Evolutionary conservation across 2,329 filamentous ascomycete genomes (phyloP), one percentile per base, ranked within the genome.

Genomic region (Ophiostoma piceae): DNA sequence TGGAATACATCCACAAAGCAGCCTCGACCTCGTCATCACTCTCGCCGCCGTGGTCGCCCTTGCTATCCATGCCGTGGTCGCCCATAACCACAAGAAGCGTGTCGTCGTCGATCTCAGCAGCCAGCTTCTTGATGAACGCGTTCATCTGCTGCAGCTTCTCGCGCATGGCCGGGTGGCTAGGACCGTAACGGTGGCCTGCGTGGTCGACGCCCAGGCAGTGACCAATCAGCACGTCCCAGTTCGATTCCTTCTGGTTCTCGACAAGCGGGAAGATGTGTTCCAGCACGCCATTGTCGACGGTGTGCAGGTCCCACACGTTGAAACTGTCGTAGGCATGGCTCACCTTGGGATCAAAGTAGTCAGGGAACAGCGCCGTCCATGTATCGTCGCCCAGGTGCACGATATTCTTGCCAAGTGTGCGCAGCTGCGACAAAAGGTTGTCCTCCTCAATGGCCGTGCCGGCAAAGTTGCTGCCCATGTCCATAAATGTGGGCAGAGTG

Each of bases 351-450:
- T 97, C 90, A 76, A 99, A 99, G 78, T 96, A 93, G n/a, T 85
- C 92, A 0, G 95, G 95, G 77, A 98, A 99, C 19, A 99, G 82
- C 62, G 92, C 86, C 74, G 93, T 91, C 95, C 95, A 99, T 4
- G 95, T 99, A 79, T 99, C 94, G 78, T 99, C 95, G n/a, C 95
- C 95, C 51, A 99, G 82, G 76, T 99, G 96, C 6, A 94, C 95
- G 74, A 99, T 87, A 73, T 86, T 91, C 83, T 92, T 81, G 79
- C 86, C 76, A 80, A 88, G 79, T 81, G 90, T 77, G 79, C 83
- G 77, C 82, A 91, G 78, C 79, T 96, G 79, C 84, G 88, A 80
- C 80, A 91, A 76, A 80, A 89, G 74, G 81, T 96, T 83, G 78
- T 99, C 95, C 82, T 99, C 95, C 70, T 97, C 94, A 74, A 99